These are phyloP conservation scores for Yamagishiella unicocca DNA, from an alignment of 139 green algal species.

Conservation along the genomic window DNA sequence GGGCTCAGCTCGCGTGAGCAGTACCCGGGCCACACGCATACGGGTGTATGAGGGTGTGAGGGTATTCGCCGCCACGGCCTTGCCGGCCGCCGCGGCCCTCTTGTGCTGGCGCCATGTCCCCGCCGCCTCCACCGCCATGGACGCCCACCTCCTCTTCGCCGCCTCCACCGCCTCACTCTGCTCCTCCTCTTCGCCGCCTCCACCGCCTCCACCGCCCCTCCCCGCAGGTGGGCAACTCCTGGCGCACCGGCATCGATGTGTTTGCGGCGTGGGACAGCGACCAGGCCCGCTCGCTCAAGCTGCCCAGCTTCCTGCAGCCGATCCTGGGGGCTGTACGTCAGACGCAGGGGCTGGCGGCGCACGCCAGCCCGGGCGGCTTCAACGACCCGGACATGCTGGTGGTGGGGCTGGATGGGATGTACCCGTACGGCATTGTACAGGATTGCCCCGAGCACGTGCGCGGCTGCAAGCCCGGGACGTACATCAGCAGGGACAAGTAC, in stretches of 20 bases:
- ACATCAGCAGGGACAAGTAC: constrained; percentile 60
- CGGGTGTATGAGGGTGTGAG: no score
- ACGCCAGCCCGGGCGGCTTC: constrained; percentile 52
- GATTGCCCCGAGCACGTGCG: constrained; percentile 61
- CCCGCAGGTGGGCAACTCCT: constrained; percentile 60
- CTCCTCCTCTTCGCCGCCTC: neutral
- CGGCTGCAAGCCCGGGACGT: constrained; percentile 64
- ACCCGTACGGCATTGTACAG: constrained; percentile 62
- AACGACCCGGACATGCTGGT: constrained; percentile 79
- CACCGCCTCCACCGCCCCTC: no score
- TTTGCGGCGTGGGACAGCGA: constrained; percentile 64
- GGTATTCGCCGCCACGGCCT: no score
- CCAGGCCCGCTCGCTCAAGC: constrained; percentile 48
- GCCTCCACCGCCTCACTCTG: neutral
- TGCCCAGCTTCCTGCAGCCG: constrained; percentile 57
- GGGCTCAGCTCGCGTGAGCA: no score
- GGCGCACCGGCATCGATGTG: constrained; percentile 61
- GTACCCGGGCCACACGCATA: no score
- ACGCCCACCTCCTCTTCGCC: no score
- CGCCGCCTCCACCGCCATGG: no score
- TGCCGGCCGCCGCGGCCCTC: no score
- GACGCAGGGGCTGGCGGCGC: constrained; percentile 16
- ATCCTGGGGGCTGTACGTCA: constrained; percentile 44
- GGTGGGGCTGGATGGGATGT: constrained; percentile 72
- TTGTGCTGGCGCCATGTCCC: no score